A percentile compares a stretch with the other conserved stretches of the same genome.
phyloP scores from a whole-genome alignment of 2,329 filamentous ascomycete species.

The Nothomitra cinnamomea region DNA sequence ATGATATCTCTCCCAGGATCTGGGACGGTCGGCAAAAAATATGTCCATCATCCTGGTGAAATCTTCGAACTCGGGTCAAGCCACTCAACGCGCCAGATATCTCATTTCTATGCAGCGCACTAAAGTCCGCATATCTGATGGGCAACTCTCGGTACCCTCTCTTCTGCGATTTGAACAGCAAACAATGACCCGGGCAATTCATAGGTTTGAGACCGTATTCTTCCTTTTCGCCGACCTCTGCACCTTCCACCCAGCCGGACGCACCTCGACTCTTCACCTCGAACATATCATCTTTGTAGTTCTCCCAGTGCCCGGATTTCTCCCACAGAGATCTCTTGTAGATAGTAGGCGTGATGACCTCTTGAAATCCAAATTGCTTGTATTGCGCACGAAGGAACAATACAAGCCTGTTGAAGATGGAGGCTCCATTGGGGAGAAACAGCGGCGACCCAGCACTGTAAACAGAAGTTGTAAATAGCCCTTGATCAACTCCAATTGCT shows the following conservation, averaged over 20 bases:
- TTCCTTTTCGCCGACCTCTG: conserved; percentile 40
- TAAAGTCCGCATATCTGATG: conserved; percentile 74
- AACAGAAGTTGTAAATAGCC: conserved; percentile 60
- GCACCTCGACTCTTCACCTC: conserved; percentile 46
- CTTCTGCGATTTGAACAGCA: conserved; percentile 59
- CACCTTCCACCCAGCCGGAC: conserved; percentile 24
- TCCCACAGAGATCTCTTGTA: conserved; percentile 83
- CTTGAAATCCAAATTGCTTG: conserved; percentile 66
- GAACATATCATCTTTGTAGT: conserved; percentile 88
- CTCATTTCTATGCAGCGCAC: conserved; percentile 74
- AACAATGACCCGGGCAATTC: conserved; percentile 82
- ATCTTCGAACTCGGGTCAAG: conserved; percentile 57
- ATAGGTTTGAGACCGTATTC: conserved; percentile 80
- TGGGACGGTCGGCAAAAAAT: conserved; percentile 73
- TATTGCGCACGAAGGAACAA: conserved; percentile 74
- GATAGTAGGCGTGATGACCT: conserved; percentile 79
- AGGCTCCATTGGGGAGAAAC: conserved; percentile 65
- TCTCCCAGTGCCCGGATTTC: conserved; percentile 71
- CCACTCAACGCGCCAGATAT: conserved; percentile 66
- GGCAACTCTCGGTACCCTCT: conserved; percentile 69
- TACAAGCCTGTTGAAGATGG: conserved; percentile 69
- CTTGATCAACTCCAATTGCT: conserved; percentile 36
- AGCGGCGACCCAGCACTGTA: conserved; percentile 78
- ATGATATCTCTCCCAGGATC: conserved; percentile 55
- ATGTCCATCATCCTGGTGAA: conserved; percentile 83